Base-by-base conservation (phyloP, 2,329 filamentous ascomycete species). In the Calonectria naviculata region DNA sequence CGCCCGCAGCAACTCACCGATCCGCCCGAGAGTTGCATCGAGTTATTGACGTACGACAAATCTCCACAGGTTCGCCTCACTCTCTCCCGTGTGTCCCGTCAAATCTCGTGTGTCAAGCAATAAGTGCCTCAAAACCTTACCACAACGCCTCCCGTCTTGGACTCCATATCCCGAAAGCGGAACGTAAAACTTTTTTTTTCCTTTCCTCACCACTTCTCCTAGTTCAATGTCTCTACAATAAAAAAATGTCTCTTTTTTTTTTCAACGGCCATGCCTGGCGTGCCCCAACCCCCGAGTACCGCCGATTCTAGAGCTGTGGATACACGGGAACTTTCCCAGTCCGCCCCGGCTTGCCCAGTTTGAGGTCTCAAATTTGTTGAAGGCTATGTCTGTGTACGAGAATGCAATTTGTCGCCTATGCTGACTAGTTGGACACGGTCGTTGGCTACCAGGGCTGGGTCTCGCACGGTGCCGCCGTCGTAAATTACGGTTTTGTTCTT, bases 41-140 rank as follows among this genome's bases (percentile, higher is more conserved):
- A 60, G 61, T 74, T 70, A 72, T 76, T 68, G 67, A 73, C 74
- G 71, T 70, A 73, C 74, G 73, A 76, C 26, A 68, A 46, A 61
- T 54, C 56, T 70, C 68, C 63, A 63, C 63, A 63, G 29, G 68
- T 66, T 66, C 68, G 68, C 62, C 49, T 70, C 68, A 63, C 46
- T 70, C 63, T 65, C 17, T 38, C 60, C 41, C 38, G 29, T 24
- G 26, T 47, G 28, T 63, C 42, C 60, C 52, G 34, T 38, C 52
- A 58, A 58, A 58, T 58, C 52, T 58, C 31, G 52, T 58, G 52
- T 38, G 52, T 36, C 52, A 58, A 58, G 52, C 52, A 15, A 58
- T 58, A 58, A 58, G 52, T 58, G 52, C 52, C 52, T 58, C 52
- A 58, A 58, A 58, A 58, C 52, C 21, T 58, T 58, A 58, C 52